Conservation (phyloP, 169 alveolate genomes). For the Plasmodium vivax region DNA sequence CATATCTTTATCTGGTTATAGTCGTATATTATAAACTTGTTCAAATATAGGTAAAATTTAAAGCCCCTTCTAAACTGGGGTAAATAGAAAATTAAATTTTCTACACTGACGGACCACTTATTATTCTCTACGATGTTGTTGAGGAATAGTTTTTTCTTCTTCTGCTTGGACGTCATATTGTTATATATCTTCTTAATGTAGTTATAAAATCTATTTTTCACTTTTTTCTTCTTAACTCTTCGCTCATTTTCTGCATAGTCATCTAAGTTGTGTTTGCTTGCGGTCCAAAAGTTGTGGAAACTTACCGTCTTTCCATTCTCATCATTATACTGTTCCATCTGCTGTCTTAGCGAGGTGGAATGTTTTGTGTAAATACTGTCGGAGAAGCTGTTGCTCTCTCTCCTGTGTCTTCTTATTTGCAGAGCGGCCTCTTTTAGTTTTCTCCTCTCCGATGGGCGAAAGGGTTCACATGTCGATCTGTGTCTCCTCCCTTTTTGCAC, state of each 20-base stretch:
- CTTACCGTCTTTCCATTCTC: background rate
- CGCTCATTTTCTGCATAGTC: background rate
- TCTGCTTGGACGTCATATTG: slow-evolving; percentile 26
- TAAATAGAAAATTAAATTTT: slow-evolving; percentile 19
- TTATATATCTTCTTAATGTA: slow-evolving; percentile 33
- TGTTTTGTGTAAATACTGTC: slow-evolving; percentile 35
- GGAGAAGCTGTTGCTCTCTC: slow-evolving; percentile 9
- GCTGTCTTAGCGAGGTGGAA: slow-evolving; percentile 5
- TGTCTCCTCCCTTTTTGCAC: background rate
- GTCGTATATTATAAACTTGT: slow-evolving; percentile 61
- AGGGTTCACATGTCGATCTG: background rate
- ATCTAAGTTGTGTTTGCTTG: background rate
- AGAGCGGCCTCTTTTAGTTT: background rate
- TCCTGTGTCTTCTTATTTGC: background rate
- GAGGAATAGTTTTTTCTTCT: slow-evolving; percentile 1
- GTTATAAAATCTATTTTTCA: slow-evolving; percentile 27
- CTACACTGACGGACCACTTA: slow-evolving; percentile 36
- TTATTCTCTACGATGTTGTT: slow-evolving; percentile 37
- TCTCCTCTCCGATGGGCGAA: background rate
- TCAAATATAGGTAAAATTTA: slow-evolving; percentile 35
- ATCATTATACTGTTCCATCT: background rate
- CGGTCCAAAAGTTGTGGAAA: background rate
- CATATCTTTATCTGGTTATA: slow-evolving; percentile 60
- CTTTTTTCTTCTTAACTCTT: slow-evolving; percentile 10
- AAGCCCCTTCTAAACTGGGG: slow-evolving; percentile 48